A percentile compares a stretch with the other conserved stretches of the same genome.
phyloP scores from a whole-genome alignment of 73 alveolate species.

The Uronychia binucleata region DNA sequence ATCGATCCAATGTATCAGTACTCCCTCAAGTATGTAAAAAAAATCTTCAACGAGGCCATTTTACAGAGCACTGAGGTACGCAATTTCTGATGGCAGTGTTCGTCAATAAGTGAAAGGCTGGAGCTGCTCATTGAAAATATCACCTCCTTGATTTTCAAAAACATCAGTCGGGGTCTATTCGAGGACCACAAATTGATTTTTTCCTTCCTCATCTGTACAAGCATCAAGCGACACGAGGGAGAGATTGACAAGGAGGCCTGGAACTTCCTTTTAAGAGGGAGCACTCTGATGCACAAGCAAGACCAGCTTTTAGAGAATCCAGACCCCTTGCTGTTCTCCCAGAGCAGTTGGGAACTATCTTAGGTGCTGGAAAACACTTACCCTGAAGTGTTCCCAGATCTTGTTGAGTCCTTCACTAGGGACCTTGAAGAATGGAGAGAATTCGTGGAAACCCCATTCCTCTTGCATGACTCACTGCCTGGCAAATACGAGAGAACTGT shows the following conservation, averaged over 20 bases:
- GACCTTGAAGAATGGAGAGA: constrained; percentile 79
- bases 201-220: constrained; percentile 95
- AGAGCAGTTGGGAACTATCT: constrained; percentile 93
- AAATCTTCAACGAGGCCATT: constrained; percentile 96
- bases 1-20: constrained; percentile 99
- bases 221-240: constrained; percentile 85
- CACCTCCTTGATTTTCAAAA: constrained; percentile 90
- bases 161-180: constrained; percentile 99
- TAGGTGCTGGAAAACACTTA: constrained; percentile 71
- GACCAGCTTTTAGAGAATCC: constrained; percentile 93
- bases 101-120: constrained; percentile 91
- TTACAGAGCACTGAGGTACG: constrained; percentile 72
- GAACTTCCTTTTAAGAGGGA: constrained; percentile 90
- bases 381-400: constrained; percentile 68
- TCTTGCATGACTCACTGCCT: constrained; percentile 25
- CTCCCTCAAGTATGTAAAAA: constrained; percentile 95
- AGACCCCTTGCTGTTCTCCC: constrained; percentile 71
- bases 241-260: constrained; percentile 52
- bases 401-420: constrained; percentile 61
- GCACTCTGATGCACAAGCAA: constrained; percentile 81
- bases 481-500: constrained; percentile 24
- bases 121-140: constrained; percentile 85
- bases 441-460: constrained; percentile 33
- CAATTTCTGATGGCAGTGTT: constrained; percentile 13
- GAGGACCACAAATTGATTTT: constrained; percentile 97